phyloP scores from a whole-genome alignment of 2,329 filamentous ascomycete species.

The Cryphonectria parasitica region DNA sequence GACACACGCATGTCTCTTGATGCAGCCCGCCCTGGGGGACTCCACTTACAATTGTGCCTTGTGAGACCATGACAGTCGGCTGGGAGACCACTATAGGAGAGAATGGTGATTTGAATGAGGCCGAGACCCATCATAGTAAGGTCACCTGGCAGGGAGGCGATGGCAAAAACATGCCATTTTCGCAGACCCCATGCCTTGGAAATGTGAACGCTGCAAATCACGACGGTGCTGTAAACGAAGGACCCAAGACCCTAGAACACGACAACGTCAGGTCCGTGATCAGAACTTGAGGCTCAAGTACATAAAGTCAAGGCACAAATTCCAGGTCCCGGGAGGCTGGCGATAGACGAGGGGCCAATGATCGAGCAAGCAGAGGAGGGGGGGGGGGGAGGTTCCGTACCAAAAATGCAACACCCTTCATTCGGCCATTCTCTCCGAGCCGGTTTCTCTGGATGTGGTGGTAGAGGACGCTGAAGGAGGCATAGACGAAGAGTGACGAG shows the following conservation, averaged over 20 bases:
- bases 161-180: conserved; percentile 30
- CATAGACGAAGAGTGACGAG: conserved; percentile 38
- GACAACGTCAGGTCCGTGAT: not conserved
- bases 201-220: conserved; percentile 31
- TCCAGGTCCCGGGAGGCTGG: not conserved
- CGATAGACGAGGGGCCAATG: not conserved
- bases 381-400: conserved; percentile 11
- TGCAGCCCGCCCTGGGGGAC: not conserved
- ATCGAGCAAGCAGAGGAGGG: not conserved
- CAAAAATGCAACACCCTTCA: conserved; percentile 26
- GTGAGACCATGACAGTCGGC: conserved; percentile 29
- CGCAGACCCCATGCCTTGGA: conserved; percentile 28
- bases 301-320: not conserved
- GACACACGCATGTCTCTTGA: not conserved
- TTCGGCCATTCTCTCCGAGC: conserved; percentile 20
- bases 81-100: conserved; percentile 29
- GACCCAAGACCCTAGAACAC: conserved; percentile 28
- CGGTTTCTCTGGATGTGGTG: conserved; percentile 20
- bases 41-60: conserved; percentile 28
- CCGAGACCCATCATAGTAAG: conserved; percentile 32
- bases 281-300: not conserved
- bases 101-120: conserved; percentile 32
- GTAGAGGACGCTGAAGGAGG: conserved; percentile 28
- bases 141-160: conserved; percentile 33
- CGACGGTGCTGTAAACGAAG: conserved; percentile 32